These are phyloP conservation scores for Pichia eremophila DNA, from an alignment of 805 yeast species.

Conservation along the genomic window DNA sequence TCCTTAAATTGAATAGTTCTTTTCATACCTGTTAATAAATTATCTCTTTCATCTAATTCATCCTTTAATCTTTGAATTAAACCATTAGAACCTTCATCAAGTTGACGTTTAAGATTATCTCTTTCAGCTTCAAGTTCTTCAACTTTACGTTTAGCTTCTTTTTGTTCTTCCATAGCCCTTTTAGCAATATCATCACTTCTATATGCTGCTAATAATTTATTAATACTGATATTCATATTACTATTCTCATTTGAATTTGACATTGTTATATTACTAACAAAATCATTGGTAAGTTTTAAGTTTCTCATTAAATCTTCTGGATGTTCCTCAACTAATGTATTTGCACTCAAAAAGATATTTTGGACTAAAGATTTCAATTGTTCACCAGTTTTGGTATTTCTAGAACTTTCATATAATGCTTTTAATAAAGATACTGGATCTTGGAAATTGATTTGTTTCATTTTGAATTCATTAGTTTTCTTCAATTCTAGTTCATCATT, in stretches of 20 bases:
- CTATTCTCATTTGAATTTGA: slow-evolving; percentile 47
- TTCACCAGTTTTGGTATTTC: slow-evolving; percentile 50
- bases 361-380: slow-evolving; percentile 55
- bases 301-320: slow-evolving; percentile 42
- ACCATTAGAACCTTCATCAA: slow-evolving; percentile 64
- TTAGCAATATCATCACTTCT: slow-evolving; percentile 82
- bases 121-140: slow-evolving; percentile 37
- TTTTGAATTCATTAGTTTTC: slow-evolving; percentile 28
- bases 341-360: slow-evolving; percentile 44
- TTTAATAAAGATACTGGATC: slow-evolving; percentile 63
- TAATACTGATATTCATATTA: slow-evolving; percentile 71
- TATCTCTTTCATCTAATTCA: slow-evolving; percentile 56
- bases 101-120: slow-evolving; percentile 21
- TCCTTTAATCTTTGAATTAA: slow-evolving; percentile 48
- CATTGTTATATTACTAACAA: slow-evolving; percentile 45
- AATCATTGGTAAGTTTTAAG: slow-evolving; percentile 43
- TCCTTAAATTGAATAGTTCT: slow-evolving; percentile 53
- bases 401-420: slow-evolving; percentile 48
- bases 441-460: slow-evolving; percentile 46
- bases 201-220: slow-evolving; percentile 57
- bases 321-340: slow-evolving; percentile 22
- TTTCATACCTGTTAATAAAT: slow-evolving; percentile 48
- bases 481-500: slow-evolving; percentile 34
- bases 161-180: slow-evolving; percentile 47
- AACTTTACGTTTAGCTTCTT: slow-evolving; percentile 29